Evolutionary conservation across 495 filamentous ascomycete genomes (phyloP), one percentile per base, ranked within the genome.

Genomic region (Cercophora sp.): DNA sequence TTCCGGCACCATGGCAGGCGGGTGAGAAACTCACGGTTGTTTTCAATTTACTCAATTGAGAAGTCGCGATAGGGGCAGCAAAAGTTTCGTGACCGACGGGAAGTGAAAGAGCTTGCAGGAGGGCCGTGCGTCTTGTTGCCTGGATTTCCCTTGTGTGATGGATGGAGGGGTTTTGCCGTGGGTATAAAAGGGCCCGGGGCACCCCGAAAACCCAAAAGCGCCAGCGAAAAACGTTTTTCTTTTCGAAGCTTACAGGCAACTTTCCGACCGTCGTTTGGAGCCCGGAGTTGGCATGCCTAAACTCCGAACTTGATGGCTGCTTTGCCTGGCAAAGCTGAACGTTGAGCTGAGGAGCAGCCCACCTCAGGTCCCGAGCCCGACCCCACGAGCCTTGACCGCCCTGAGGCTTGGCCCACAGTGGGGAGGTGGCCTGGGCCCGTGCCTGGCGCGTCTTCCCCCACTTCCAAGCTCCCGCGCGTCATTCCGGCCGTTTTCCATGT

Each of bases 101-200:
- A 19, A 36, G 24, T 24, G n/a, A 32, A 37, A 42, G 25, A 27
- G 34, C 23, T 43, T 54, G 34, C 15, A n/a, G 44, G 31, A 24
- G 35, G 22, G 19, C 43, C 15, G 54, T 22, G 42, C 47, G 52
- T 24, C 47, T 49, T 31, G 58, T 15, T 60, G 54, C 58, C 54
- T 56, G 50, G 40, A 29, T 48, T n/a, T 40, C 44, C 31, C 5
- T 18, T 9, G 5, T 20, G 20, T 13, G 45, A 15, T 8, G 39
- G 43, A n/a, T 41, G 58, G 54, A 43, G 54, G 31, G 48, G 24
- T 48, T 52, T 52, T 56, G 47, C 59, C 24, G 62, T 26, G 48
- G 52, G 57, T 65, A 65, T 65, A 65, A 65, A 60, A 49, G 51
- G 57, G 56, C 15, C 9, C 16, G 52, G 41, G 48, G 48, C 36